A percentile compares a stretch with the other conserved stretches of the same genome.
Evolutionary conservation across 805 yeast species (phyloP).

Genomic region (Teunomyces tritomae): DNA sequence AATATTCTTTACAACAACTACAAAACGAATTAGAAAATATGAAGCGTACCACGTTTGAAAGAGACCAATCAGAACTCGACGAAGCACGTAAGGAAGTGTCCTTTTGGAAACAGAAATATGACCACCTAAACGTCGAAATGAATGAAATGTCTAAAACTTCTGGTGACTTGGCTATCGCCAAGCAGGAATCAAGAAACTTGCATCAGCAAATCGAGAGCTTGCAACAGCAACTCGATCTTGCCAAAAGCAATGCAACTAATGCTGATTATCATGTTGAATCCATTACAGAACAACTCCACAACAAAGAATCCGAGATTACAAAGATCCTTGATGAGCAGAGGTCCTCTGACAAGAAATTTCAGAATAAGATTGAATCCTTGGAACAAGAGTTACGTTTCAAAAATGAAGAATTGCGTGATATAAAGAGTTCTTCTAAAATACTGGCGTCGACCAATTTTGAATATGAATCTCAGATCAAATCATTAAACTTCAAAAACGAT

Average conservation of each 20-base stretch:
- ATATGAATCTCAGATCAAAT: slow-evolving; percentile 24
- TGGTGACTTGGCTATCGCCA: background rate
- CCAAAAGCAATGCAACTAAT: background rate
- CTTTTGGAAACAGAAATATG: slow-evolving; percentile 2
- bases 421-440: slow-evolving; percentile 13
- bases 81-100: slow-evolving; percentile 1
- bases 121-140: background rate
- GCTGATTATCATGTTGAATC: background rate
- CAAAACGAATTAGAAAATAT: background rate
- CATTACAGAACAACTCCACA: background rate
- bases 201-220: slow-evolving; percentile 3
- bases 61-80: background rate
- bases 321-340: slow-evolving; percentile 2
- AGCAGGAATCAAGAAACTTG: background rate
- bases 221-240: slow-evolving; percentile 1
- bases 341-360: slow-evolving; percentile 4
- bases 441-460: slow-evolving; percentile 12
- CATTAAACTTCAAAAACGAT: slow-evolving; percentile 18
- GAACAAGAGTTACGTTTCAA: slow-evolving; percentile 7
- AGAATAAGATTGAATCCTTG: slow-evolving; percentile 8
- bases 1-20: background rate
- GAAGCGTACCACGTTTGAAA: background rate
- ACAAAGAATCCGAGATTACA: slow-evolving; percentile 2
- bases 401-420: slow-evolving; percentile 7
- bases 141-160: background rate